These are phyloP conservation scores for Albifimbria verrucaria DNA, from an alignment of 2,329 filamentous ascomycete species.

Conservation along the genomic window DNA sequence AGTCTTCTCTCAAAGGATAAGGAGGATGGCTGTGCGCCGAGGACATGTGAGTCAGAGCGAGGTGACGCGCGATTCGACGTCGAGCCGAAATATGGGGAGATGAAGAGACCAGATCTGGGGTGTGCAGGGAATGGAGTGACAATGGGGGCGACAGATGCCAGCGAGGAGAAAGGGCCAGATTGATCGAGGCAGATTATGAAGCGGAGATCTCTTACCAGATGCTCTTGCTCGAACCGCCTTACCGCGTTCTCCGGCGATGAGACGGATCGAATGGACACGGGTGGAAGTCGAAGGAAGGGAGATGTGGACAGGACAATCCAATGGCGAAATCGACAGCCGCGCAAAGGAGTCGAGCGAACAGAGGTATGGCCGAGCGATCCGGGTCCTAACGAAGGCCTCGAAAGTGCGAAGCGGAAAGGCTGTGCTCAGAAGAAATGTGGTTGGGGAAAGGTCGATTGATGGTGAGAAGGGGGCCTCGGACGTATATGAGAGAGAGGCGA, in stretches of 20 bases:
- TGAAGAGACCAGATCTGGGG: slow-evolving; percentile 9
- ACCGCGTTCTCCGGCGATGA: background rate
- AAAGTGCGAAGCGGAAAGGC: background rate
- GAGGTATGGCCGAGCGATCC: background rate
- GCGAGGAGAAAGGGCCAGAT: background rate
- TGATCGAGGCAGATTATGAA: background rate
- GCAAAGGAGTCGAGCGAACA: background rate
- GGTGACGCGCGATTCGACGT: background rate
- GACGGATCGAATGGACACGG: background rate
- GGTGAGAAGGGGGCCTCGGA: background rate
- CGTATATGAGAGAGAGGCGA: background rate
- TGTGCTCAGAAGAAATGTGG: background rate
- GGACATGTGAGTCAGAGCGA: slow-evolving; percentile 11
- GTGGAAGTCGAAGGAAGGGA: background rate
- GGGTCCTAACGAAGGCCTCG: background rate
- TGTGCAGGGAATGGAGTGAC: slow-evolving; percentile 7
- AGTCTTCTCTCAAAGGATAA: slow-evolving; percentile 15
- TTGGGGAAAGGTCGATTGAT: background rate
- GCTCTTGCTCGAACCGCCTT: background rate
- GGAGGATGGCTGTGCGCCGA: slow-evolving; percentile 6
- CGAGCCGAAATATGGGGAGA: slow-evolving; percentile 2
- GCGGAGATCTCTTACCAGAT: background rate
- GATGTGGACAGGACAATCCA: background rate
- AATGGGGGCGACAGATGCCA: slow-evolving; percentile 5
- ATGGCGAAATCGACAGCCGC: background rate